Conservation (phyloP, 2,329 filamentous ascomycete species). For the Fusarium praegraminearum region DNA sequence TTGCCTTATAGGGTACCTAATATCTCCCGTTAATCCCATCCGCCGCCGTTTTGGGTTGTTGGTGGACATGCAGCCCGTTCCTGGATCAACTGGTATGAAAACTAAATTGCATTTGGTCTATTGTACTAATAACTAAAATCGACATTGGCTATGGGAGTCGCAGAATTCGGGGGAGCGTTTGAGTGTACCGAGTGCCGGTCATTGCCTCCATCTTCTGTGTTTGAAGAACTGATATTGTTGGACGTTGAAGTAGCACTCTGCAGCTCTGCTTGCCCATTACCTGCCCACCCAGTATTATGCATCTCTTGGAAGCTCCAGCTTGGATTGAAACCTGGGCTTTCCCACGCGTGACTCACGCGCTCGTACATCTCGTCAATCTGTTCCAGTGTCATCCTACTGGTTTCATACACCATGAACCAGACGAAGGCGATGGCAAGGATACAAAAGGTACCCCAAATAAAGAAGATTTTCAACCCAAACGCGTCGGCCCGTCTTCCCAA, state of each 20-base stretch:
- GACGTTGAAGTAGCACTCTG: conserved; percentile 32
- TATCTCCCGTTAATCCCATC: not conserved
- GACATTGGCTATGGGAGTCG: conserved; percentile 69
- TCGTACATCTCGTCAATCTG: conserved; percentile 86
- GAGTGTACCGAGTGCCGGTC: conserved; percentile 1
- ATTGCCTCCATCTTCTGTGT: conserved; percentile 22
- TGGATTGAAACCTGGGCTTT: conserved; percentile 74
- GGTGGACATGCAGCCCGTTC: not conserved
- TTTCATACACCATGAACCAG: conserved; percentile 80
- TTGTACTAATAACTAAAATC: conserved; percentile 68
- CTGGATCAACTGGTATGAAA: not conserved
- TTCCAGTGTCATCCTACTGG: conserved; percentile 79
- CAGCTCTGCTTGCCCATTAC: conserved; percentile 59
- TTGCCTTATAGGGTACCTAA: not conserved
- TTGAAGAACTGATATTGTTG: conserved; percentile 40
- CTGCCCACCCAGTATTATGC: conserved; percentile 68
- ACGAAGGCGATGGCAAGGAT: conserved; percentile 78
- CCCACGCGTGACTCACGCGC: conserved; percentile 76
- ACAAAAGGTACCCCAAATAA: conserved; percentile 84
- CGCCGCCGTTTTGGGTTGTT: not conserved
- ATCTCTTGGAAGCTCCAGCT: conserved; percentile 78
- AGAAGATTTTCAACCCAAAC: conserved; percentile 80
- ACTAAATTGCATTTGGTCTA: not conserved
- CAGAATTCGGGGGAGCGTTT: conserved; percentile 60
- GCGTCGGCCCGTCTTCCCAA: conserved; percentile 74